A percentile compares a stretch with the other conserved stretches of the same genome.
These are phyloP conservation scores for Marchantia paleacea DNA, from an alignment of 225 moss, liverwort and hornwort genomes.

Conservation along the genomic window DNA sequence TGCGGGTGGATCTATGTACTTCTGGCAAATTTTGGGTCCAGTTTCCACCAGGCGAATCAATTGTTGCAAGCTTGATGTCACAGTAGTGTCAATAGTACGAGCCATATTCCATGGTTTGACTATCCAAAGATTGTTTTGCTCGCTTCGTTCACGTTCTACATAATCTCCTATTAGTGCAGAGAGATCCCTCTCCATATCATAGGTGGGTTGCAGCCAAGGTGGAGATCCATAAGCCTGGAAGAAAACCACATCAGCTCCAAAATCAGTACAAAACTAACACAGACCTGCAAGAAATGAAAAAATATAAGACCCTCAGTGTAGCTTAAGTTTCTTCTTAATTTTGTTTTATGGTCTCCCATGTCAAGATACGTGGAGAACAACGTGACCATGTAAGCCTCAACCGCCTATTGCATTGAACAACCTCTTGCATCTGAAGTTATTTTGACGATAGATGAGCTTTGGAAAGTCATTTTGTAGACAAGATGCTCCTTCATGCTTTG, in stretches of 20 bases:
- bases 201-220: constrained; percentile 82
- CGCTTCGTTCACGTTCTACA: constrained; percentile 52
- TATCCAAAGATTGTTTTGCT: constrained; percentile 84
- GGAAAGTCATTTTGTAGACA: not conserved
- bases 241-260: not conserved
- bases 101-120: constrained; percentile 99
- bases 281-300: not conserved
- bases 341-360: no score
- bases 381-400: no score
- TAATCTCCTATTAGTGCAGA: constrained; percentile 77
- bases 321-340: no score
- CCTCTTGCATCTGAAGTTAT: not conserved
- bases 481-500: not conserved
- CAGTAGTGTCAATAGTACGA: constrained; percentile 90
- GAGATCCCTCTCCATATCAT: constrained; percentile 81
- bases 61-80: constrained; percentile 70
- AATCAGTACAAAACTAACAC: no score
- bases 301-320: not conserved
- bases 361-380: not conserved
- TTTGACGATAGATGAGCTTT: not conserved
- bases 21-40: constrained; percentile 92
- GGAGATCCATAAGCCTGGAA: constrained; percentile 71
- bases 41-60: constrained; percentile 93
- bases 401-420: no score
- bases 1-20: constrained; percentile 85